Evolutionary conservation across 1,284 basidiomycete species (phyloP).

Genomic region (Irpex sp.): DNA sequence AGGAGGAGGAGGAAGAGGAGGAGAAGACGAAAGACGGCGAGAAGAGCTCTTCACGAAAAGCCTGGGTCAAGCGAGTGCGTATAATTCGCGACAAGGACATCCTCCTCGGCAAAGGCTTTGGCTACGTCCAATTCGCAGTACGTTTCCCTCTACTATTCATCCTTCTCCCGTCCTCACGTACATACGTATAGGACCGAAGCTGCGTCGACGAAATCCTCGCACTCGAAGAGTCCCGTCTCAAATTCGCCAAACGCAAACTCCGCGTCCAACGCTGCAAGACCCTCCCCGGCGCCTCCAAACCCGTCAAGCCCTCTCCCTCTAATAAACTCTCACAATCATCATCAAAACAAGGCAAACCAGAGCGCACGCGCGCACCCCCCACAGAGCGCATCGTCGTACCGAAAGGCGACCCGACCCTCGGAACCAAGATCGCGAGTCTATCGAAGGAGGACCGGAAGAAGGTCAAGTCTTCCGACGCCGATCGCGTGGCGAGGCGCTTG

Average conservation of each 20-base stretch:
- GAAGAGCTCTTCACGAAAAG: slow-evolving; percentile 28
- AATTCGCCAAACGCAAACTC: slow-evolving; percentile 86
- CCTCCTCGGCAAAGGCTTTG: slow-evolving; percentile 97
- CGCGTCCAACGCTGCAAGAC: slow-evolving; percentile 85
- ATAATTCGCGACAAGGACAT: slow-evolving; percentile 91
- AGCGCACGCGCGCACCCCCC: slow-evolving; percentile 10
- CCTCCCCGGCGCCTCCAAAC: slow-evolving; percentile 34
- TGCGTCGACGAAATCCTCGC: slow-evolving; percentile 89
- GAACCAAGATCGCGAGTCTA: slow-evolving; percentile 69
- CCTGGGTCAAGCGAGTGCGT: slow-evolving; percentile 85
- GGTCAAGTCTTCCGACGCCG: slow-evolving; percentile 73
- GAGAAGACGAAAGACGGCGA: slow-evolving; percentile 15
- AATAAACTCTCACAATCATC: slow-evolving; percentile 6
- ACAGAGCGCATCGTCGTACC: slow-evolving; percentile 41
- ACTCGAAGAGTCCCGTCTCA: slow-evolving; percentile 70
- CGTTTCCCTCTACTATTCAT: neutral
- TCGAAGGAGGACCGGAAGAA: slow-evolving; percentile 86
- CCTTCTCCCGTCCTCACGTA: slow-evolving; percentile 1
- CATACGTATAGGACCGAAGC: slow-evolving; percentile 63
- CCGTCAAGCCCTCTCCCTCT: slow-evolving; percentile 18
- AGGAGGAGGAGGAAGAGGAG: slow-evolving; percentile 21
- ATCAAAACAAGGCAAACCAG: neutral
- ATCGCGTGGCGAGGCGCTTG: slow-evolving; percentile 76
- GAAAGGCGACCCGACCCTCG: slow-evolving; percentile 79
- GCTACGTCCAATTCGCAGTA: slow-evolving; percentile 87